Conservation (phyloP, 2,329 filamentous ascomycete species). For the Arthrinium phaeospermum region DNA sequence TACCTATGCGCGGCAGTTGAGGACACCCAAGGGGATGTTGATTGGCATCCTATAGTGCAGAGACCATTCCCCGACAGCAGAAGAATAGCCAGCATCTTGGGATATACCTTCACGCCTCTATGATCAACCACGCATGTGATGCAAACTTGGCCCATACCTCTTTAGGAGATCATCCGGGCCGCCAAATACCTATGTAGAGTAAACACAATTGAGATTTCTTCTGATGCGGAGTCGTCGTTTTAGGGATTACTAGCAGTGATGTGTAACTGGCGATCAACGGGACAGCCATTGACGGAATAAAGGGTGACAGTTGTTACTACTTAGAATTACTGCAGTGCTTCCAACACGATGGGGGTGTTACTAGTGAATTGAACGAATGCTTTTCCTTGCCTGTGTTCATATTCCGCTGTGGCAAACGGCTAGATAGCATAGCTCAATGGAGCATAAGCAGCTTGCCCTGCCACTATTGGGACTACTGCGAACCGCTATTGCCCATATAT, state of each 20-base stretch:
- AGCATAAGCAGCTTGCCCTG: no score
- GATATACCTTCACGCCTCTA: no score
- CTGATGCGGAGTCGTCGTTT: neutral
- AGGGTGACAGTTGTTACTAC: rapidly evolving
- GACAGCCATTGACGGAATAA: neutral
- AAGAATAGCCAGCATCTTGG: neutral
- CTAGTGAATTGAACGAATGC: neutral
- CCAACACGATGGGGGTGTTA: neutral
- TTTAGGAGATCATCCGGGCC: neutral
- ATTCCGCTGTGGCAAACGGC: neutral
- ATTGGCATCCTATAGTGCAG: neutral
- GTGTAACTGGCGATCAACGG: no score
- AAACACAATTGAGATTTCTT: neutral
- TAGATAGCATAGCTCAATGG: neutral
- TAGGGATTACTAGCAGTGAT: no score
- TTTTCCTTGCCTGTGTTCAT: neutral
- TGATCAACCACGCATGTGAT: no score
- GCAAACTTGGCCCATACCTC: no score
- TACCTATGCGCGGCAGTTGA: neutral
- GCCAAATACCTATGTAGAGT: neutral
- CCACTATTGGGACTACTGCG: neutral
- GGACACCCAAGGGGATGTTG: neutral
- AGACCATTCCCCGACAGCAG: neutral
- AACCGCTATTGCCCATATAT: neutral
- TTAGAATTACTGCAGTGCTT: neutral